phyloP scores from a whole-genome alignment of 495 filamentous ascomycete genomes.

The Podospora appendiculata region DNA sequence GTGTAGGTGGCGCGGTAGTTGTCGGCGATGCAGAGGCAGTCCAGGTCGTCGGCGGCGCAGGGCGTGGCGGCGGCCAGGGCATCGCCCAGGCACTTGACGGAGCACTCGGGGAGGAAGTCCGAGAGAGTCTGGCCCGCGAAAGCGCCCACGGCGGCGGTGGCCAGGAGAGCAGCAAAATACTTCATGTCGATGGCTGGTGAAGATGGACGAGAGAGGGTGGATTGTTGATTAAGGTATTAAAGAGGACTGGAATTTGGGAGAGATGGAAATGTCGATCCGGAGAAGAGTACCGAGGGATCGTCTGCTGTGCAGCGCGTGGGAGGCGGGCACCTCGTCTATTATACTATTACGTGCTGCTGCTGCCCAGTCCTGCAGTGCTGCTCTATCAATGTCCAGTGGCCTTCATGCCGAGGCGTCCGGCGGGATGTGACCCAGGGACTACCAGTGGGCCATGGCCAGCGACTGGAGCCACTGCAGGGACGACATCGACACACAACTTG shows the following conservation, averaged over 20 bases:
- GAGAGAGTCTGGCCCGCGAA: not conserved
- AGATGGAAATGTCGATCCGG: no score
- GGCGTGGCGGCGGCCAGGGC: conserved; percentile 8
- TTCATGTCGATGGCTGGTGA: conserved; percentile 8
- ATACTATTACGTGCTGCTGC: no score
- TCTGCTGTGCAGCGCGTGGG: no score
- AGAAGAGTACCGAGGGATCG: no score
- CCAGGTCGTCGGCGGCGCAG: conserved; percentile 12
- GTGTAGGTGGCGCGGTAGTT: conserved; percentile 18
- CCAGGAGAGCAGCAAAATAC: conserved; percentile 7
- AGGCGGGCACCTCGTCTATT: no score
- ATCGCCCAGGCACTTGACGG: conserved; percentile 14
- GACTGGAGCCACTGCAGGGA: no score
- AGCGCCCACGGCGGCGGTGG: conserved; percentile 4
- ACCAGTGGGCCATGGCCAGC: no score
- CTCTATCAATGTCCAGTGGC: no score
- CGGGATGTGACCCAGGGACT: no score
- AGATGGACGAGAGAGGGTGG: not conserved
- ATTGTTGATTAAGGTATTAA: not conserved
- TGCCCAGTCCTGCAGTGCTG: no score
- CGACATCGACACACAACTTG: no score
- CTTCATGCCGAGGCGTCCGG: no score
- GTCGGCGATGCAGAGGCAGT: conserved; percentile 18
- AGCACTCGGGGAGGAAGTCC: conserved; percentile 14
- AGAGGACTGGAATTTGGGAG: not conserved